Evolutionary conservation across 2,329 filamentous ascomycete genomes (phyloP), one percentile per base, ranked within the genome.

Genomic region (Thermomyces lanuginosus): DNA sequence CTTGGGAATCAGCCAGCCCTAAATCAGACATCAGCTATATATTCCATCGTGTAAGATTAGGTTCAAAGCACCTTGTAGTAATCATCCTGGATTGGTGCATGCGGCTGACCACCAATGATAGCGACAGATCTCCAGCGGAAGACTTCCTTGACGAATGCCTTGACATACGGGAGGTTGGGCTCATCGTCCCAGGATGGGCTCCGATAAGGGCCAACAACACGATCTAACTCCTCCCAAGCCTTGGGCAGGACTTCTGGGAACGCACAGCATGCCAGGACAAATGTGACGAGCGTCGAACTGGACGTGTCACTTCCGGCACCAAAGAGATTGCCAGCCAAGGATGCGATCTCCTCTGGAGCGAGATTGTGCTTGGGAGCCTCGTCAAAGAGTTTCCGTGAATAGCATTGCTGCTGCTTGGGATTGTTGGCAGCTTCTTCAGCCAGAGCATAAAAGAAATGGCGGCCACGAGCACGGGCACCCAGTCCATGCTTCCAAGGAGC

Each of bases 361-460:
- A 67, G 43, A 25, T 50, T 38, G 41, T 66, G 59, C 35, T 64
- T 61, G 2, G 53, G 44, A 9, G 49, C 43, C 38, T 66, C 61
- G 9, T 53, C 43, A 37, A 66, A 63, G 4, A 72, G 36, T 27
- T 51, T 52, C 34, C 58, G 60, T 24, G 51, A 54, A 36, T 63
- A 64, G 12, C 58, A 53, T 22, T 49, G 43, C 1, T 52, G 33
- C 25, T 54, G 41, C 27, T 45, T 29, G 33, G 45, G 40, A 19
- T 56, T 57, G 26, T 55, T 44, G 15, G 53, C 46, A 9, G 61
- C 62, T 39, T 67, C 63, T 32, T 63, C 51, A 4, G 63, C 63
- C 1, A 67, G 43, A 0, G 61, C 53, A 38, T 65, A 60, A 45
- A 66, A 66, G 44, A 67, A 67, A 29, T 60, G 55, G 28, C 56